Base-by-base conservation (phyloP, 495 filamentous ascomycete genomes). In the Hyaloscypha bicolor region DNA sequence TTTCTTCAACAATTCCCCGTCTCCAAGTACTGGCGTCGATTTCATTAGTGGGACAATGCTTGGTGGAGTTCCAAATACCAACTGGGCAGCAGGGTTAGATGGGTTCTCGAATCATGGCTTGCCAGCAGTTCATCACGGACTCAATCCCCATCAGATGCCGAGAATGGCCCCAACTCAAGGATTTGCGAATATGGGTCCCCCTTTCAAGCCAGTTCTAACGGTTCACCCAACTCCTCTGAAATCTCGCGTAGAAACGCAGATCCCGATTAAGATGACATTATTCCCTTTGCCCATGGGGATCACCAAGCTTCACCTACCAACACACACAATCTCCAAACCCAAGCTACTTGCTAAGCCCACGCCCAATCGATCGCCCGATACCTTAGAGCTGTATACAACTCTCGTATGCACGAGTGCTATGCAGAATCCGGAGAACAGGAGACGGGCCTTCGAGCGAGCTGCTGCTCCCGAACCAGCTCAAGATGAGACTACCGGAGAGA, bases 331-430 rank as follows among this genome's bases (percentile, higher is more conserved):
- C 64, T 92, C 93, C 9, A 97, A 97, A 76, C 88, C 91, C 22
- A 98, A 97, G 75, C 80, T 96, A 32, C 83, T 93, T 45, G 86
- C 91, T 22, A 91, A 90, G 69, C 86, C 86, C 6, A 78, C 81
- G 22, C 82, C 86, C 12, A 78, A 82, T 60, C 84, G 81, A 55
- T 80, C 82, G 16, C 81, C 86, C 11, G 92, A 96, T 63, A 94
- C 85, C 65, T 84, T 97, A 19, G 93, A 97, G 76, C 75, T 97
- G 60, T 84, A 89, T 64, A 90, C 90, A 3, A 89, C 86, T 72
- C 80, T 97, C 5, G 93, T 98, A 19, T 97, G 94, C 74, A 90
- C 92, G 2, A 97, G 92, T 76, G 93, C 94, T n/a, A 96, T 97
- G 92, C 84, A 87, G 66, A 87, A 93, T 64, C 83, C 82, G 35